phyloP scores from a whole-genome alignment of 768 basidiomycete genomes.

The Tephrocybe sp. region DNA sequence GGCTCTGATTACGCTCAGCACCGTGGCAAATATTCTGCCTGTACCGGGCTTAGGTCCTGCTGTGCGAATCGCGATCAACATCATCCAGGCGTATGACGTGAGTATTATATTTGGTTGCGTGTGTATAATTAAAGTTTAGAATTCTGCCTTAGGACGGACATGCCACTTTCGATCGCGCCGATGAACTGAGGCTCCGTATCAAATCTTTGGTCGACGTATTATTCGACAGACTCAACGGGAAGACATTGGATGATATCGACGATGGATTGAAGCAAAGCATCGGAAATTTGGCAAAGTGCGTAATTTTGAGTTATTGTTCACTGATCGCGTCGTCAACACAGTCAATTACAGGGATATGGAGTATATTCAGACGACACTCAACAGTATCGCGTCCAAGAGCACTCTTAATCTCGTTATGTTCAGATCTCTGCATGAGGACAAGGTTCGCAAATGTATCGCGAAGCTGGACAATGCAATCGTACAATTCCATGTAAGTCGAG shows the following conservation, averaged over 20 bases:
- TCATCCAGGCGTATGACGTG: conserved; percentile 11
- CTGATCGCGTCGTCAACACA: not conserved
- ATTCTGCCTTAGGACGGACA: not conserved
- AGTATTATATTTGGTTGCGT: not conserved
- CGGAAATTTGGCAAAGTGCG: conserved; percentile 1
- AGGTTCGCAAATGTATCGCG: conserved; percentile 6
- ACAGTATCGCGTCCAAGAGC: conserved; percentile 4
- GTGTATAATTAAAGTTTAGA: not conserved
- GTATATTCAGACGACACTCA: conserved; percentile 2
- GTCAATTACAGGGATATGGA: not conserved
- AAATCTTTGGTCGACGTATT: conserved; percentile 7
- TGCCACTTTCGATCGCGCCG: conserved; percentile 5
- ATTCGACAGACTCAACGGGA: conserved; percentile 1
- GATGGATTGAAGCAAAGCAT: conserved; percentile 1
- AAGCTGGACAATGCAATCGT: conserved; percentile 2
- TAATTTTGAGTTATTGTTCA: not conserved
- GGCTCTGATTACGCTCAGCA: not conserved
- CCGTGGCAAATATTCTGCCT: conserved; percentile 8
- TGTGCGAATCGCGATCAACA: not conserved
- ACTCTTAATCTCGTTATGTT: not conserved
- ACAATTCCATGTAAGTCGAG: conserved; percentile 6
- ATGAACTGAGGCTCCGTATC: conserved; percentile 10
- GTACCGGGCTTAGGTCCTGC: conserved; percentile 4
- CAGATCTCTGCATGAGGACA: conserved; percentile 7
- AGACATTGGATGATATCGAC: conserved; percentile 1